Base-by-base conservation (phyloP, 352 stramenopile species). In the Globisporangium solare region DNA sequence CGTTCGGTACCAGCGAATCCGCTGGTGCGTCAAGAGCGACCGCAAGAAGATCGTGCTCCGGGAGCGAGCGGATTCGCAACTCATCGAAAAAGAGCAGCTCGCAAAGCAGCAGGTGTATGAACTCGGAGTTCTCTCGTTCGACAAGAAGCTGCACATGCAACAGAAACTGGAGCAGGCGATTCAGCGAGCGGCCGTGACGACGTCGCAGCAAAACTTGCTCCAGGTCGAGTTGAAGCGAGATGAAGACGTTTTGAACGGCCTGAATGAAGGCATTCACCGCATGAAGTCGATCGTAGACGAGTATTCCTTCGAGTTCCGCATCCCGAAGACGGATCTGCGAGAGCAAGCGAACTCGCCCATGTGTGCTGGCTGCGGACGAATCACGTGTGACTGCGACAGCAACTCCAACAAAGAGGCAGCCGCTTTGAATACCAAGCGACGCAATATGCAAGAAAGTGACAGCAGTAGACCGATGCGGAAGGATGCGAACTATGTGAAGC, bases 11-110 rank as follows among this genome's bases (percentile, higher is more conserved):
- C 80, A 93, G 55, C 74, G 75, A 22, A 80, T 86, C 59, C 76
- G 75, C 2, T 91, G 80, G 83, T 63, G 73, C 6, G 73, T 83
- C 6, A 72, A 71, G n/a, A 84, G 72, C 21, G 73, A 86, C 13
- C 76, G 80, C 10, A 68, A 67, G 14, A 73, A 86, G 17, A 61
- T 92, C 13, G 70, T 93, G 6, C 53, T 61, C 6, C 66, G 70
- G 3, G 42, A 74, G 8, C 73, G 75, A 4, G 60, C 77, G 13
- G 80, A 88, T 31, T 41, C 78, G 0, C 41, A 69, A 41, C 20
- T 63, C 0, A 61, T 73, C 20, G 56, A 78, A 15, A 15, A 73
- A 67, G 27, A 76, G 37, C 37, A 78, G 6, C 59, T 83, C 12
- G 69, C n/a, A 0, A 74, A 78, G 39, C 65, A 67, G 2, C 63